These are phyloP conservation scores for Leucosporidium creatinivorum DNA, from an alignment of 768 basidiomycete species.

Conservation along the genomic window DNA sequence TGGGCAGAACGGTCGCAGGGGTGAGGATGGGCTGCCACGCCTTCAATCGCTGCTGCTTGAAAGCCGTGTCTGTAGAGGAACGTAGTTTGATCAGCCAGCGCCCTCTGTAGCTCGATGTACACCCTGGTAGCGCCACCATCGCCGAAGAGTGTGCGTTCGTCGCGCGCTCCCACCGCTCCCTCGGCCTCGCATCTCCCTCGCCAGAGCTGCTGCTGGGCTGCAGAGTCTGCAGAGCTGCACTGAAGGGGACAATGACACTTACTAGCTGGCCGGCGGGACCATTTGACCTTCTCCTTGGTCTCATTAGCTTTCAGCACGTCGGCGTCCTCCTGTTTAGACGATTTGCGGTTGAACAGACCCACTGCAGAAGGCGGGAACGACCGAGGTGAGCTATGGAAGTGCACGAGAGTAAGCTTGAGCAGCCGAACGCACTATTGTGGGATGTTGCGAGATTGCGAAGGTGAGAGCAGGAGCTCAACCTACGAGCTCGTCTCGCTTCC, in stretches of 20 bases:
- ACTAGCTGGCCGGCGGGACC: constrained; percentile 44
- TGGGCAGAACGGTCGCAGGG: constrained; percentile 93
- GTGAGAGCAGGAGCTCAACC: too few species aligned
- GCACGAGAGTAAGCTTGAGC: too few species aligned
- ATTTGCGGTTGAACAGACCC: constrained; percentile 41
- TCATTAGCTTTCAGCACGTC: constrained; percentile 34
- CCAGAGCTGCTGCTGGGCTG: background rate
- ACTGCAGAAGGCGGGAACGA: constrained; percentile 4
- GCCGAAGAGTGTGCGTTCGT: background rate
- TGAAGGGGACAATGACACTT: constrained; percentile 12
- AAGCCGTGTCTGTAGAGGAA: constrained; percentile 18
- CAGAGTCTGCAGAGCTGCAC: background rate
- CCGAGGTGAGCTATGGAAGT: too few species aligned
- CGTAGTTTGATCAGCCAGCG: background rate
- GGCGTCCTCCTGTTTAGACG: constrained; percentile 35
- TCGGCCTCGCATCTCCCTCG: background rate
- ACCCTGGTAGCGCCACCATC: background rate
- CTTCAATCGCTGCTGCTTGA: constrained; percentile 97
- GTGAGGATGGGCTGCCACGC: constrained; percentile 99
- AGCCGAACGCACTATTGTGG: too few species aligned
- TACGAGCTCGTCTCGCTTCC: too few species aligned
- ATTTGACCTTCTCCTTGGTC: constrained; percentile 42
- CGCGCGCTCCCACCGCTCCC: background rate
- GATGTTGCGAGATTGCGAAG: too few species aligned
- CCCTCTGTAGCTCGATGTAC: background rate